These are phyloP conservation scores for Takashimella tepidaria DNA, from an alignment of 1,284 basidiomycete genomes.

Conservation along the genomic window DNA sequence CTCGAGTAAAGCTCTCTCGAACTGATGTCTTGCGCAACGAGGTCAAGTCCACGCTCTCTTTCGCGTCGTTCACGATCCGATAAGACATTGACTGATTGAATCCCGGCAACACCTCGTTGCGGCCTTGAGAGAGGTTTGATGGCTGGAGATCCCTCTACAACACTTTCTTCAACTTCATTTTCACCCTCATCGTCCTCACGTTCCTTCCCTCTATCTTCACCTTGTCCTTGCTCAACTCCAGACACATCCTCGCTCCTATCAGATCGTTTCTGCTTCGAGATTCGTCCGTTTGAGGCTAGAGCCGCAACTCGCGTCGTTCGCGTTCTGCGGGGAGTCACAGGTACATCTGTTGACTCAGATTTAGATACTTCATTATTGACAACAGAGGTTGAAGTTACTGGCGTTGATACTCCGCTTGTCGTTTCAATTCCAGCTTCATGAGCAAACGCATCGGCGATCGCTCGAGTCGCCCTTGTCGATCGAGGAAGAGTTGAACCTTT, in stretches of 20 bases:
- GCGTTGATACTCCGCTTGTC: background rate
- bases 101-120: constrained; percentile 39
- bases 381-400: too few relatives aligned
- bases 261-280: background rate
- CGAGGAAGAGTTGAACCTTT: constrained; percentile 2
- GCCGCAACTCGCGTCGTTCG: background rate
- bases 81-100: constrained; percentile 27
- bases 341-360: too few relatives aligned
- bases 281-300: background rate
- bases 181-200: constrained; percentile 13
- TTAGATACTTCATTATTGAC: too few relatives aligned
- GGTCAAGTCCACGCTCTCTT: constrained; percentile 31
- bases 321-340: too few relatives aligned
- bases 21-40: constrained; percentile 63
- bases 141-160: background rate
- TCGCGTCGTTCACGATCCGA: constrained; percentile 48
- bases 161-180: background rate
- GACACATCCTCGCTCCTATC: too few relatives aligned
- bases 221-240: background rate
- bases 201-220: constrained; percentile 34
- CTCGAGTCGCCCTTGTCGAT: constrained; percentile 18
- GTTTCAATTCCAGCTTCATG: constrained; percentile 20
- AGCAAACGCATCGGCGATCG: constrained; percentile 21
- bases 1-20: constrained; percentile 67
- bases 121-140: constrained; percentile 9